Base-by-base conservation (phyloP, 257 asterid species). In the Salvia rosmarinus region DNA sequence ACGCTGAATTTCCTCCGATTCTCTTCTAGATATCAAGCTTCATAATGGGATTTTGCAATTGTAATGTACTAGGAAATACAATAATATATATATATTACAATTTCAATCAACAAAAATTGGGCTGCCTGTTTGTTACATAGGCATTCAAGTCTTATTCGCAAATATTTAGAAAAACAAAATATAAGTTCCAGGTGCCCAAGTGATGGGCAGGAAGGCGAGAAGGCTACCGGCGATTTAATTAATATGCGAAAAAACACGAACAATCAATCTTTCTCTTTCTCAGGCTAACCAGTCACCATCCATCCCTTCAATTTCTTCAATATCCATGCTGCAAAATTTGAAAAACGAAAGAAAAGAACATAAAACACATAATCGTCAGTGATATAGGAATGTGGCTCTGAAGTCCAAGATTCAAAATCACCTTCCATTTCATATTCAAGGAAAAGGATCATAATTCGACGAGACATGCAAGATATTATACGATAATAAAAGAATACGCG, bases 221-320 rank as follows among this genome's bases (percentile, higher is more conserved):
- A 60, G 76, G 78, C 81, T 42, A 57, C 79, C 79, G 35, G 74
- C 80, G 81, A 84, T 84, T 80, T 83, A 82, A 86, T 85, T 75
- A 78, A 62, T 76, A 56, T 57, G 77, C 72, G 65, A 51, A 73
- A 68, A 63, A 78, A 77, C 69, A 39, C 44, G 72, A 82, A 71
- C 70, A 79, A 83, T 82, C 84, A 67, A 83, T 84, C 85, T 79
- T 77, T 77, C 87, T 62, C 87, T 62, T 83, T 11, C 63, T 57
- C 87, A 89, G 79, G 94, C 86, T 67, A 89, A 81, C 97, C 98
- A 92, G 67, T 88, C 98, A 61, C 80, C 98, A 72, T 91, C 93
- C 86, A 89, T 89, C 46, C 88, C 96, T 79, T 92, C 96, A 72
- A 89, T 92, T 78, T 88, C 98, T 74, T 82, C 63, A 1, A 57